Evolutionary conservation across 2,329 filamentous ascomycete genomes (phyloP).

Genomic region (Aspergillus proliferans): DNA sequence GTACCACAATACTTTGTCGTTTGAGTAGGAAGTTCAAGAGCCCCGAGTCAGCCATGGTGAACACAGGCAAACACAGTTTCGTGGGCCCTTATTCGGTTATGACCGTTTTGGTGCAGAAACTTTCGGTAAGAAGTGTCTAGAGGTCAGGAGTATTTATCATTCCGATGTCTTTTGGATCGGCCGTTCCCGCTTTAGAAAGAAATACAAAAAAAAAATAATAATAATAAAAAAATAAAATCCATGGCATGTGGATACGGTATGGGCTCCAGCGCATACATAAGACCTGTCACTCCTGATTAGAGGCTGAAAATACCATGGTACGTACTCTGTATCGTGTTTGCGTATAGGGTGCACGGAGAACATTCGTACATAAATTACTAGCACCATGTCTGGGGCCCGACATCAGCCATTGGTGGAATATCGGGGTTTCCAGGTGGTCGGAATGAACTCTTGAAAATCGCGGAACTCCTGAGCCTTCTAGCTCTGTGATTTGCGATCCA

Average conservation of each 20-base stretch:
- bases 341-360: too few species aligned
- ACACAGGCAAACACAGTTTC: neutral
- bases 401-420: neutral
- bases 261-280: neutral
- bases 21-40: neutral
- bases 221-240: neutral
- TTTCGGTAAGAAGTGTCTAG: neutral
- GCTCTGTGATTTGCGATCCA: neutral
- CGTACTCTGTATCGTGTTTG: too few species aligned
- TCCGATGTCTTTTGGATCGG: neutral
- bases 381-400: too few species aligned
- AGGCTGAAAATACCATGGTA: too few species aligned
- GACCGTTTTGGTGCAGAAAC: neutral
- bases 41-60: neutral
- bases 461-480: neutral
- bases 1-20: neutral
- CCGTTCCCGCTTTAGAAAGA: neutral
- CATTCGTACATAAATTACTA: too few species aligned
- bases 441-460: neutral
- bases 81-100: neutral
- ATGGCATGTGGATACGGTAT: neutral
- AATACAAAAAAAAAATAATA: neutral
- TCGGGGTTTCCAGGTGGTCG: neutral
- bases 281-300: neutral
- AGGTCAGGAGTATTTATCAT: neutral